phyloP scores from a whole-genome alignment of 805 yeast species.

The Torulaspora gathmanii region DNA sequence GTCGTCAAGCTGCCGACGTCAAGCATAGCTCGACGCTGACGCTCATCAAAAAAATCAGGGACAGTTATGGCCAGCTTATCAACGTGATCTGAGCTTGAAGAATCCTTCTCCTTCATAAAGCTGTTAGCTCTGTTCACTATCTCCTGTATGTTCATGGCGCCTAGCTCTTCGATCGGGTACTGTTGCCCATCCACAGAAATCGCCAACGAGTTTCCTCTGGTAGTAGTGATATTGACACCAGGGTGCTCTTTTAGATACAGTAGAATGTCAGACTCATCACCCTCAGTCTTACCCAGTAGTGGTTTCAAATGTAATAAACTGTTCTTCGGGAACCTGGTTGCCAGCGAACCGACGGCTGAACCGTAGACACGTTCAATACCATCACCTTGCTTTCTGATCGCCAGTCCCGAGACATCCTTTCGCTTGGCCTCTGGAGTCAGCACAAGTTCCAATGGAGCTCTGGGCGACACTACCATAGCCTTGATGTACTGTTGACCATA shows the following conservation, averaged over 20 bases:
- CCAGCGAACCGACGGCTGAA: constrained; percentile 61
- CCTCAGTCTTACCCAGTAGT: constrained; percentile 55
- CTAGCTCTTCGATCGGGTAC: constrained; percentile 66
- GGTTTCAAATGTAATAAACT: constrained; percentile 66
- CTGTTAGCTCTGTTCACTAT: constrained; percentile 59
- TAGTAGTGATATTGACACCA: constrained; percentile 47
- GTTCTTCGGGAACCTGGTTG: constrained; percentile 67
- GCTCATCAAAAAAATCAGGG: constrained; percentile 63
- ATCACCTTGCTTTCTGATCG: constrained; percentile 46
- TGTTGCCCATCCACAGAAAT: constrained; percentile 46
- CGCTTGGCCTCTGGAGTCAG: constrained; percentile 88
- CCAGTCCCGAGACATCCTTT: constrained; percentile 78
- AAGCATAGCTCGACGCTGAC: constrained; percentile 63
- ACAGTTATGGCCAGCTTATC: constrained; percentile 70
- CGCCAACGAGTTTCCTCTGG: constrained; percentile 53
- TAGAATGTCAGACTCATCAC: constrained; percentile 44
- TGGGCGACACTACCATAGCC: constrained; percentile 86
- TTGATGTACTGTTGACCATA: constrained; percentile 84
- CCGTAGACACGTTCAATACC: constrained; percentile 74
- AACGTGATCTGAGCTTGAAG: constrained; percentile 44
- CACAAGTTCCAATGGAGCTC: constrained; percentile 80
- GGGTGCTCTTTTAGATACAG: constrained; percentile 54
- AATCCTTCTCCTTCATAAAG: constrained; percentile 51
- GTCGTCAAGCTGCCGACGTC: constrained; percentile 65
- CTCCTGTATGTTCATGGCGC: constrained; percentile 77